Evolutionary conservation across 2,329 filamentous ascomycete genomes (phyloP).

Genomic region (Chrysosporium queenslandicum): DNA sequence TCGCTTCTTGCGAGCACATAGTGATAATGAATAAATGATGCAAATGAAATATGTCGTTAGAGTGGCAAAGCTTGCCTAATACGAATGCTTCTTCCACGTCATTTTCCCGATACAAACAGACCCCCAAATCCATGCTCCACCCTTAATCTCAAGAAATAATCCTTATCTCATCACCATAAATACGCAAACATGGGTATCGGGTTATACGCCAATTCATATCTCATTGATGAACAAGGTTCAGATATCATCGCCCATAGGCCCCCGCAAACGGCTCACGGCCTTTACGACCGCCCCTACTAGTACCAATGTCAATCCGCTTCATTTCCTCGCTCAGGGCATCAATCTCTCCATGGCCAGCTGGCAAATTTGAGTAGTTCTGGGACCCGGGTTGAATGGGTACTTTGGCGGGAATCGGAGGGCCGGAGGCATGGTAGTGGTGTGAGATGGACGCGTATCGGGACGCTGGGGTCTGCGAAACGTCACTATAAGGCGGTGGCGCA

Average conservation of each 20-base stretch:
- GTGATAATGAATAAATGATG: too few species aligned
- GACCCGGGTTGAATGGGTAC: constrained; percentile 30
- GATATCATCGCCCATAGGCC: constrained; percentile 8
- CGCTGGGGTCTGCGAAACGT: constrained; percentile 22
- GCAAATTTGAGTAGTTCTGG: constrained; percentile 21
- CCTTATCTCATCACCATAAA: neutral
- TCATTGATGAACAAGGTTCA: neutral
- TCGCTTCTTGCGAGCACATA: too few species aligned
- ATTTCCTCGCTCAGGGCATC: constrained; percentile 50
- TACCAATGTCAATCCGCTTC: constrained; percentile 42
- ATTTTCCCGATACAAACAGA: too few species aligned
- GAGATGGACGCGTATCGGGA: constrained; percentile 24
- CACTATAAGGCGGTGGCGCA: constrained; percentile 5
- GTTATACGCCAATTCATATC: neutral
- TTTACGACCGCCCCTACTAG: constrained; percentile 4
- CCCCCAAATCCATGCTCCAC: neutral
- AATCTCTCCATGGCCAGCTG: constrained; percentile 20
- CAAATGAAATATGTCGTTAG: too few species aligned
- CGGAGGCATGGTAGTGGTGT: constrained; percentile 26
- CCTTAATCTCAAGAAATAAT: neutral
- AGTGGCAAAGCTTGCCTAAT: too few species aligned
- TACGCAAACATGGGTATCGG: neutral
- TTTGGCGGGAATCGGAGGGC: constrained; percentile 37
- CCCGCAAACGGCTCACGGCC: constrained; percentile 6
- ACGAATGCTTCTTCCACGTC: too few species aligned